Evolutionary conservation across 2,329 filamentous ascomycete species (phyloP), one percentile per base, ranked within the genome.

Genomic region (Dactylellina drechsleri): DNA sequence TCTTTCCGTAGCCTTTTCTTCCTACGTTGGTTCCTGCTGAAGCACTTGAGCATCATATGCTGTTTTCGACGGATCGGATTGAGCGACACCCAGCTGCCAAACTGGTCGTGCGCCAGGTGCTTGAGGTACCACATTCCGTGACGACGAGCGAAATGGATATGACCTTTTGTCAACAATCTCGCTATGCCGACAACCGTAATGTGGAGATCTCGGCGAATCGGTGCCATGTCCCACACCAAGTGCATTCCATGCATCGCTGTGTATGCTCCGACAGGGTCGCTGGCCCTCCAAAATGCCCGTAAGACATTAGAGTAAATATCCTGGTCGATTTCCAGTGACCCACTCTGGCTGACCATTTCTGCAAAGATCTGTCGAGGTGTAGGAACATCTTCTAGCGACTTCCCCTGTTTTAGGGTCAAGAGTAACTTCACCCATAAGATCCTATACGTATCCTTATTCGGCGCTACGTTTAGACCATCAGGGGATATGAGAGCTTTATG

Each of bases 211-310:
- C 7, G 7, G 23, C 58, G 50, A 2, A 53, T 45, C 2, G 64
- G 62, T 18, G 41, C 58, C 52, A 64, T 56, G 2, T 67, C 62
- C 70, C 70, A 74, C 7, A 74, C 70, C 26, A 67, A 12, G 4
- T 50, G 50, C 70, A 74, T 74, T n/a, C 70, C 70, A 12, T 74
- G 49, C 70, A 74, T 74, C 49, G 70, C 70, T 1, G 70, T 74
- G 18, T 74, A 67, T 12, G 70, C 70, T 5, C 70, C 70, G 16
- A 74, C 57, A n/a, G 62, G 62, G 18, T 74, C 70, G 16, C 28
- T 16, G 2, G 40, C 62, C 20, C 53, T 56, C 70, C 70, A 74
- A 41, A 74, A 74, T 36, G 20, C 26, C 20, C 62, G 16, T n/a
- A 74, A 57, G 16, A 74, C 40, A n/a, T 67, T 62, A 15, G 60